phyloP scores from a whole-genome alignment of 176 grass and related monocot species.

The Poa annua region DNA sequence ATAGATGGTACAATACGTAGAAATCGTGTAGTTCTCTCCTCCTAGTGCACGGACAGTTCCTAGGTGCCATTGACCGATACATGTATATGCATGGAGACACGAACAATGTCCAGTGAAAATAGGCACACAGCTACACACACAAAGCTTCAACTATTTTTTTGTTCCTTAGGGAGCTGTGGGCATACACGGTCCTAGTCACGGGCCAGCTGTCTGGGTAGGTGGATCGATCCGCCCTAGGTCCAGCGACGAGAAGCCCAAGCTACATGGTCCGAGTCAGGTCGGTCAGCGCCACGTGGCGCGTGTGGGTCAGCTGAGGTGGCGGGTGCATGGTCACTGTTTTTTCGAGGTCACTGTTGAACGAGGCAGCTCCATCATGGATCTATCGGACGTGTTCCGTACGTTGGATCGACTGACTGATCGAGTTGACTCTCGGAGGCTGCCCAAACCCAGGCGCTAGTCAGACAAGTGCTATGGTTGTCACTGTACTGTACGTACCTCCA shows the following conservation, averaged over 20 bases:
- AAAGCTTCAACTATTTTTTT: not conserved
- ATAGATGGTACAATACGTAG: too few relatives aligned
- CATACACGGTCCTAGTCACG: not conserved
- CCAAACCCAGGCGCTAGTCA: too few relatives aligned
- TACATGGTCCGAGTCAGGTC: not conserved
- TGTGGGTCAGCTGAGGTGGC: not conserved
- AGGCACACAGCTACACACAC: too few relatives aligned
- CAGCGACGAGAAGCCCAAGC: not conserved
- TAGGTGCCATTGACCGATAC: not conserved
- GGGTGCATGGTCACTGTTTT: too few relatives aligned
- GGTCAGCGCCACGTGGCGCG: not conserved
- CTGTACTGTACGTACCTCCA: too few relatives aligned
- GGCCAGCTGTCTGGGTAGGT: not conserved
- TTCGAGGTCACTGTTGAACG: not conserved
- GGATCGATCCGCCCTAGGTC: not conserved
- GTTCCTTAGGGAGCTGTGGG: not conserved
- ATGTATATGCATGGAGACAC: not conserved
- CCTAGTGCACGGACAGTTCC: not conserved
- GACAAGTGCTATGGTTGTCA: too few relatives aligned
- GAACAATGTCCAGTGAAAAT: not conserved
- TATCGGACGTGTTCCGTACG: not conserved
- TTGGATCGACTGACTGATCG: not conserved
- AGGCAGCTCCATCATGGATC: not conserved
- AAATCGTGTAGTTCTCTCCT: not conserved
- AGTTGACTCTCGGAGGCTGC: not conserved